Conservation (phyloP, 139 green algal genomes). For the Haematococcus lacustris region DNA sequence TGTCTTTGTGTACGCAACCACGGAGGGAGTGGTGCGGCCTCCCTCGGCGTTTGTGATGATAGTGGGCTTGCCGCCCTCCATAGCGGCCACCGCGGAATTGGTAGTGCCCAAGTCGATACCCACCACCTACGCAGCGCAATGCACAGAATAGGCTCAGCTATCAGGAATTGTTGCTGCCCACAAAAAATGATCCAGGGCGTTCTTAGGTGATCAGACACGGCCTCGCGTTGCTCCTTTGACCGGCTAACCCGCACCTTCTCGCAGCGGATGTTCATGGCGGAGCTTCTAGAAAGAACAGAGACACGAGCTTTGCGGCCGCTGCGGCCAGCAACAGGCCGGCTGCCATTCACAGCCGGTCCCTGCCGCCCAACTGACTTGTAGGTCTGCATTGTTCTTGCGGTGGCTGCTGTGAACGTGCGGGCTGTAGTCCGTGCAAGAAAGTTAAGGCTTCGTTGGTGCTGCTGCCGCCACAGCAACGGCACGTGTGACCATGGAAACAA, state of each 20-base stretch:
- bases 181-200: not conserved
- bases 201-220: not conserved
- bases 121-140: slow-evolving; percentile 45
- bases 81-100: slow-evolving; percentile 89
- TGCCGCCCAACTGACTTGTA: not conserved
- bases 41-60: slow-evolving; percentile 98
- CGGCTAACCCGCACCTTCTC: slow-evolving; percentile 9
- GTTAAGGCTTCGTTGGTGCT: too few species aligned
- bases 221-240: not conserved
- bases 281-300: not conserved
- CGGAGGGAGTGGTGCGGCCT: slow-evolving; percentile 91
- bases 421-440: too few species aligned
- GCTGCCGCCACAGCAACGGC: too few species aligned
- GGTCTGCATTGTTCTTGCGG: slow-evolving; percentile 14
- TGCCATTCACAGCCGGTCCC: not conserved
- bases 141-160: not conserved
- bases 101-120: slow-evolving; percentile 89
- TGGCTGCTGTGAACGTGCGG: too few species aligned
- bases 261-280: slow-evolving; percentile 9
- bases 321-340: not conserved
- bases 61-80: slow-evolving; percentile 90
- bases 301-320: not conserved
- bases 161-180: not conserved
- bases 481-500: too few species aligned
- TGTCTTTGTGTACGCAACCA: slow-evolving; percentile 92